phyloP scores from a whole-genome alignment of 2,329 filamentous ascomycete species.

The Passalora sequoiae region DNA sequence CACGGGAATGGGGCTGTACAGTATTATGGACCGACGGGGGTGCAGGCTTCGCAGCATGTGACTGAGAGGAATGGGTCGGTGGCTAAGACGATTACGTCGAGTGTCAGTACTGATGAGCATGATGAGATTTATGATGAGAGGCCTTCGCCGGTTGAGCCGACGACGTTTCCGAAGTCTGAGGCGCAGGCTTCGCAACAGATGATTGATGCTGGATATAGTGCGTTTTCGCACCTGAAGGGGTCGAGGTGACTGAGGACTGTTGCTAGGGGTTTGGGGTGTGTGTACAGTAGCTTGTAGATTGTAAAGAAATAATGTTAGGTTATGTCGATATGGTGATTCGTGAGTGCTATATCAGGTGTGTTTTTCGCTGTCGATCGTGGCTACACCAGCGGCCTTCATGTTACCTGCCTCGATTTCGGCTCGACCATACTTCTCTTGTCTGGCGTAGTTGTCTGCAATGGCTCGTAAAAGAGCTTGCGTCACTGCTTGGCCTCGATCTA shows the following conservation, averaged over 20 bases:
- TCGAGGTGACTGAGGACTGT: background rate
- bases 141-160: slow-evolving; percentile 4
- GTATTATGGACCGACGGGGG: background rate
- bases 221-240: slow-evolving; percentile 14
- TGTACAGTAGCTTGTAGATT: too few relatives aligned
- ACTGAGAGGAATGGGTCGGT: too few relatives aligned
- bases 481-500: slow-evolving; percentile 32
- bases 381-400: too few relatives aligned
- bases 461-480: slow-evolving; percentile 31
- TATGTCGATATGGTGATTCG: slow-evolving; percentile 1
- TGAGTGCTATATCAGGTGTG: too few relatives aligned
- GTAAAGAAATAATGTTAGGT: background rate
- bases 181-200: slow-evolving; percentile 12
- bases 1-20: background rate
- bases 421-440: background rate
- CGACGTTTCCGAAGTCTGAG: background rate
- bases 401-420: too few relatives aligned
- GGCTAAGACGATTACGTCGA: background rate
- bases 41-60: too few relatives aligned
- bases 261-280: too few relatives aligned
- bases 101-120: background rate
- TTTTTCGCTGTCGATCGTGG: too few relatives aligned
- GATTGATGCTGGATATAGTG: slow-evolving; percentile 15
- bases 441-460: slow-evolving; percentile 32
- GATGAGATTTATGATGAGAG: slow-evolving; percentile 6